Conservation (phyloP, 2,329 filamentous ascomycete species). For the Cylindrodendrum hubeiense region DNA sequence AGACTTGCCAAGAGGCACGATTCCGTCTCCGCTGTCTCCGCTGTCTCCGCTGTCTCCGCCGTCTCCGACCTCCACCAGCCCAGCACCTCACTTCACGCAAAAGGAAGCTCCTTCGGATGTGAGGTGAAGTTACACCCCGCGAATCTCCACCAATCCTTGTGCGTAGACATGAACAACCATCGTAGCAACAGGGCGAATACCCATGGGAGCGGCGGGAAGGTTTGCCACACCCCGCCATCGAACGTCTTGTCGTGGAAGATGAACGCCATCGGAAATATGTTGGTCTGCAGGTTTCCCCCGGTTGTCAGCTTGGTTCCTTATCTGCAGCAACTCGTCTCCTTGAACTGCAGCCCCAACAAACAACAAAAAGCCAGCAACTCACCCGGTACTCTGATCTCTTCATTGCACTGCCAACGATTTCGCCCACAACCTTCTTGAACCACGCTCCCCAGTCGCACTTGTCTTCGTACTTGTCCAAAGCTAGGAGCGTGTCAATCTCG, state of each 20-base stretch:
- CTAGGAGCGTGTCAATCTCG: conserved; percentile 54
- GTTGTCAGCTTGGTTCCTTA: background rate
- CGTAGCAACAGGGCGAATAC: conserved; percentile 44
- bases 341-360: background rate
- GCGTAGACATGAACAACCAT: conserved; percentile 50
- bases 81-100: conserved; percentile 40
- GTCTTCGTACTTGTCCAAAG: conserved; percentile 49
- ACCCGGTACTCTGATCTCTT: conserved; percentile 31
- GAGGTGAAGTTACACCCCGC: conserved; percentile 47
- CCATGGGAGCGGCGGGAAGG: conserved; percentile 46
- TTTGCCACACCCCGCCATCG: conserved; percentile 41
- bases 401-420: conserved; percentile 30
- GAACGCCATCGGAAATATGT: conserved; percentile 40
- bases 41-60: background rate
- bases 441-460: conserved; percentile 50
- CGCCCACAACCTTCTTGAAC: conserved; percentile 38
- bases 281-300: conserved; percentile 26
- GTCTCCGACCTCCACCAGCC: background rate
- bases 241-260: conserved; percentile 45
- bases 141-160: conserved; percentile 53
- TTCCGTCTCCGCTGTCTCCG: background rate
- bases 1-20: background rate
- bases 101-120: conserved; percentile 50
- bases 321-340: background rate
- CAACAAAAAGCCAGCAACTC: conserved; percentile 1